Evolutionary conservation across 257 asterid species (phyloP), one percentile per base, ranked within the genome.

Genomic region (Eucommia ulmoides): DNA sequence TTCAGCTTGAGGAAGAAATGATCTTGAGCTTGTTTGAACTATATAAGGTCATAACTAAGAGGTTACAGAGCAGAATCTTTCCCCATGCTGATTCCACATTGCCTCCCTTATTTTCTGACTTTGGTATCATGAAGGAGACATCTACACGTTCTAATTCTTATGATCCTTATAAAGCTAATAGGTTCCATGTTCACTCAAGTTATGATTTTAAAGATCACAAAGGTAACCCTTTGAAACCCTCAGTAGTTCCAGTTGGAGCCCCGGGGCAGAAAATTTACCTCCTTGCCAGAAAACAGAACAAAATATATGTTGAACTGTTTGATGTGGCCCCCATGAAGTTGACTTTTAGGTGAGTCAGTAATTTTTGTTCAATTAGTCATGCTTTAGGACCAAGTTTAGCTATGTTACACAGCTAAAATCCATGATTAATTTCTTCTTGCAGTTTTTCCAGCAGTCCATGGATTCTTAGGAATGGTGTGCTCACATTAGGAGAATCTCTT

Each of bases 361-460:
- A 6, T 29, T 14, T 14, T 29, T 29, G 7, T 8, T 29, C 10
- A 14, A 29, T 29, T 8, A 6, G 38, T 14, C n/a, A 38, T 38
- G 38, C n/a, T 5, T 16, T 9, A 7, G 12, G n/a, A 10, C 45
- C n/a, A 38, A 15, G 15, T 38, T 14, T 38, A 19, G 15, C 45
- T 0, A 14, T 38, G n/a, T 38, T 38, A 3, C 8, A 5, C 0
- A 38, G 15, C 57, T 46, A 20, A 59, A 45, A 56, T 51, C 49
- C 35, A 12, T 33, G 23, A 23, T 54, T 23, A 44, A 51, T 51
- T 70, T 59, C 55, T 62, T 61, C 60, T 61, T 65, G 44, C 84
- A 89, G 98, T 75, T 89, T 85, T 67, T 85, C 94, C 45, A 89
- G 98, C 78, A 76, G 88, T 71, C 98, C 96, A 24, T 82, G 96